Percentiles rank a stretch among this genome's conserved stretches.
phyloP scores from a whole-genome alignment of 805 yeast species.

The Sungouiozyma ichnusensis region DNA sequence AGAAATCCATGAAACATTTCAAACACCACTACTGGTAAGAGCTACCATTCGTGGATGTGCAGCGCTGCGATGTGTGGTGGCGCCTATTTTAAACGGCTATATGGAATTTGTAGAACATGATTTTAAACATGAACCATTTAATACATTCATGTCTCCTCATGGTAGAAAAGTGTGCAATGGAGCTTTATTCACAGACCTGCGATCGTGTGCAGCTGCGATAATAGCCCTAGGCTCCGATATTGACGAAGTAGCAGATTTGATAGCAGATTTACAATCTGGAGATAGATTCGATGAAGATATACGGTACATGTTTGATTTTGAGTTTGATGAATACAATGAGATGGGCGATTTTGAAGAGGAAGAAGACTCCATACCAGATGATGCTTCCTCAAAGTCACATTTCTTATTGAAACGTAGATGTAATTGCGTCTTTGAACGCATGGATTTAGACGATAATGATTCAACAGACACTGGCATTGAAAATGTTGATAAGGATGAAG shows the following conservation, averaged over 20 bases:
- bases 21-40: slow-evolving; percentile 38
- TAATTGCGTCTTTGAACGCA: slow-evolving; percentile 26
- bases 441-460: slow-evolving; percentile 21
- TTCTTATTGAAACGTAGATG: slow-evolving; percentile 20
- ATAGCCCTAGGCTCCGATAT: slow-evolving; percentile 38
- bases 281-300: slow-evolving; percentile 64
- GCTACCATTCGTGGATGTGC: slow-evolving; percentile 51
- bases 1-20: slow-evolving; percentile 28
- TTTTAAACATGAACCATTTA: slow-evolving; percentile 45
- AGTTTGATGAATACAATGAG: slow-evolving; percentile 35
- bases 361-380: slow-evolving; percentile 1
- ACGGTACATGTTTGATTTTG: slow-evolving; percentile 49
- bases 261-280: slow-evolving; percentile 45
- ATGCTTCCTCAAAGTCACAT: slow-evolving; percentile 1
- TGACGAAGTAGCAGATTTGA: slow-evolving; percentile 42
- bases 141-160: slow-evolving; percentile 55
- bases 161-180: slow-evolving; percentile 55
- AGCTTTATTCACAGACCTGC: slow-evolving; percentile 45
- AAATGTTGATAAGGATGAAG: slow-evolving; percentile 19
- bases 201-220: slow-evolving; percentile 48
- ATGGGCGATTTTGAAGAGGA: slow-evolving; percentile 22
- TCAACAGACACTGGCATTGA: slow-evolving; percentile 3
- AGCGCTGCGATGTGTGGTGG: slow-evolving; percentile 51
- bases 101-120: slow-evolving; percentile 40
- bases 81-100: slow-evolving; percentile 48